Conservation (phyloP, 495 filamentous ascomycete species). For the Penicillium psychrofluorescens region DNA sequence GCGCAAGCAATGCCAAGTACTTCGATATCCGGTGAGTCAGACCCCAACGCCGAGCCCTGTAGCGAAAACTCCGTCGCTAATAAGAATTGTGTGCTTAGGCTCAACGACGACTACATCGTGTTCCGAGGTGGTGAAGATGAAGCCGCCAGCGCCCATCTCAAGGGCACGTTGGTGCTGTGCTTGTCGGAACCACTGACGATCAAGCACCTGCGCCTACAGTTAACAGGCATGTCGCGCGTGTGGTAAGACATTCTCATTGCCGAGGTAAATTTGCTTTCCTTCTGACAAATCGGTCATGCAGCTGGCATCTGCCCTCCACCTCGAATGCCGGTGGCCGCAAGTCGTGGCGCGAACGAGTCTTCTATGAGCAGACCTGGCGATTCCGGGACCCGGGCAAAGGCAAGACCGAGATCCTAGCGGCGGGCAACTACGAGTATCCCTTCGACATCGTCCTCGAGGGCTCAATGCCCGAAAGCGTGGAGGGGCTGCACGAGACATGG, state of each 20-base stretch:
- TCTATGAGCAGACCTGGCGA: slow-evolving; percentile 49
- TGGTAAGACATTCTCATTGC: slow-evolving; percentile 43
- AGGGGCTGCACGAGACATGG: slow-evolving; percentile 72
- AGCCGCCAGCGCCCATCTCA: slow-evolving; percentile 65
- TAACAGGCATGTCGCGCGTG: slow-evolving; percentile 64
- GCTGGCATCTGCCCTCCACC: slow-evolving; percentile 43
- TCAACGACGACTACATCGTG: slow-evolving; percentile 72
- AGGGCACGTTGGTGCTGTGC: slow-evolving; percentile 69
- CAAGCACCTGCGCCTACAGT: slow-evolving; percentile 62
- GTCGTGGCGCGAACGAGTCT: slow-evolving; percentile 45
- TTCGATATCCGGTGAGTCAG: slow-evolving; percentile 48
- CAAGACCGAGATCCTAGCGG: slow-evolving; percentile 54
- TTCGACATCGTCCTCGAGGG: slow-evolving; percentile 77
- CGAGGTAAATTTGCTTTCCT: not conserved
- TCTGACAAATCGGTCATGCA: slow-evolving; percentile 13
- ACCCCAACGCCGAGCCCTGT: no score
- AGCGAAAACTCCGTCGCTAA: no score
- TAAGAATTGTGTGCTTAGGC: slow-evolving; percentile 34
- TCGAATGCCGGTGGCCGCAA: slow-evolving; percentile 36
- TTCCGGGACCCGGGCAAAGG: slow-evolving; percentile 44
- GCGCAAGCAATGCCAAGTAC: slow-evolving; percentile 42
- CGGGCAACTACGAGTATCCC: slow-evolving; percentile 85
- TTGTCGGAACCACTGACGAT: slow-evolving; percentile 60
- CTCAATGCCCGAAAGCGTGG: slow-evolving; percentile 75
- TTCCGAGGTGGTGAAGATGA: slow-evolving; percentile 71